A percentile compares a stretch with the other conserved stretches of the same genome.
Evolutionary conservation across 257 asterid genomes (phyloP).

Genomic region (Solanum lycopersicoides): DNA sequence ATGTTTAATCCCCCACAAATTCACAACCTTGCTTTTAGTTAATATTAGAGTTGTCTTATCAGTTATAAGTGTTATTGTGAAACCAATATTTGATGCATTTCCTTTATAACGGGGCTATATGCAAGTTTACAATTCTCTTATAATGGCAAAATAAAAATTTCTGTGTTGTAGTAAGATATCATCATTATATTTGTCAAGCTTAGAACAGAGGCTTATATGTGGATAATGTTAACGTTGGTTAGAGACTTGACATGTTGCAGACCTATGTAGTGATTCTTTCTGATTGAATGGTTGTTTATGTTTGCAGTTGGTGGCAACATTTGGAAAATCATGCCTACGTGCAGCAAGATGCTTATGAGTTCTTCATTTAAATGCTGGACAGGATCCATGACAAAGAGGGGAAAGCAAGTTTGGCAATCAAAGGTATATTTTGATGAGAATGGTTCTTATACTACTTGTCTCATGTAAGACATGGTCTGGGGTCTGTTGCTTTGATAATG

Average conservation of each 20-base stretch:
- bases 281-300: background rate
- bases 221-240: background rate
- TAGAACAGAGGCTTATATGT: background rate
- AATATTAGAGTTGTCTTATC: no score
- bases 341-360: slow-evolving; percentile 95
- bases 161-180: no score
- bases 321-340: slow-evolving; percentile 83
- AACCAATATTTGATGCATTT: no score
- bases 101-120: no score
- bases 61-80: no score
- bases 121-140: no score
- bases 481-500: background rate
- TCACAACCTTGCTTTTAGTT: no score
- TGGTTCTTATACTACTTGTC: background rate
- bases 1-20: no score
- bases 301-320: slow-evolving; percentile 92
- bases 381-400: slow-evolving; percentile 82
- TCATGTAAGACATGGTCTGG: background rate
- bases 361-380: slow-evolving; percentile 82
- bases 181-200: no score
- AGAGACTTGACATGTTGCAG: background rate
- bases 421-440: slow-evolving; percentile 22
- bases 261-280: background rate
- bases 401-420: slow-evolving; percentile 37
- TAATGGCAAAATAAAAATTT: no score